These are phyloP conservation scores for Punica granatum DNA, from an alignment of 345 rosid genomes.

Conservation along the genomic window DNA sequence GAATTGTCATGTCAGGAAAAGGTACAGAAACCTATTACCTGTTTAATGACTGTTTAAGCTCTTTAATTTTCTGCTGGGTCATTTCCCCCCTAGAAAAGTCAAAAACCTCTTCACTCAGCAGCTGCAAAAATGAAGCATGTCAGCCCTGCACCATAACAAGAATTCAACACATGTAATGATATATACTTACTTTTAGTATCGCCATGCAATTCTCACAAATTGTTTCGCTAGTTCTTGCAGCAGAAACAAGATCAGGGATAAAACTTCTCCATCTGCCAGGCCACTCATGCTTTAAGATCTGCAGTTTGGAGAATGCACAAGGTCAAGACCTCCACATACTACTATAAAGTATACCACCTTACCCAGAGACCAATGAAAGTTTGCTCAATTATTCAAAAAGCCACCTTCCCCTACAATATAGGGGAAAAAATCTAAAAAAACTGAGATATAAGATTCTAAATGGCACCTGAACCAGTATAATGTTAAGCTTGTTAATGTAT, in stretches of 20 bases:
- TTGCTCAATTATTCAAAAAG: not conserved
- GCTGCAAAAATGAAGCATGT: slow-evolving; percentile 35
- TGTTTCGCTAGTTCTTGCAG: slow-evolving; percentile 99
- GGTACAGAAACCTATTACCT: slow-evolving; percentile 32
- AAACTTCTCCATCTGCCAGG: slow-evolving; percentile 97
- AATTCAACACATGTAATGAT: not conserved
- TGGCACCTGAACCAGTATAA: slow-evolving; percentile 90
- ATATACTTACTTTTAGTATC: slow-evolving; percentile 66
- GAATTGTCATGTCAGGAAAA: not conserved
- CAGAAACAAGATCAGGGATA: slow-evolving; percentile 97
- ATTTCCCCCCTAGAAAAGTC: slow-evolving; percentile 99
- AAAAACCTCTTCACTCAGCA: slow-evolving; percentile 96
- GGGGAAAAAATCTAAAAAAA: not conserved
- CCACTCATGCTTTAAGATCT: slow-evolving; percentile 99
- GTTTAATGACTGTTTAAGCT: slow-evolving; percentile 91
- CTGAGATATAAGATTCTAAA: not conserved
- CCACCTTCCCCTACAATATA: too few species aligned
- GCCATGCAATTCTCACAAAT: slow-evolving; percentile 99
- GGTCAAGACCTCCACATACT: not conserved
- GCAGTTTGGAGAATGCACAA: not conserved
- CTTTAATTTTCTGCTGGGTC: slow-evolving; percentile 96
- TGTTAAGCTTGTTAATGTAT: slow-evolving; percentile 89
- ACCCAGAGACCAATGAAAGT: not conserved
- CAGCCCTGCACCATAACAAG: not conserved
- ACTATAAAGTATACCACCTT: not conserved